phyloP scores from a whole-genome alignment of 2,329 filamentous ascomycete genomes.

The Colletotrichum magnum region DNA sequence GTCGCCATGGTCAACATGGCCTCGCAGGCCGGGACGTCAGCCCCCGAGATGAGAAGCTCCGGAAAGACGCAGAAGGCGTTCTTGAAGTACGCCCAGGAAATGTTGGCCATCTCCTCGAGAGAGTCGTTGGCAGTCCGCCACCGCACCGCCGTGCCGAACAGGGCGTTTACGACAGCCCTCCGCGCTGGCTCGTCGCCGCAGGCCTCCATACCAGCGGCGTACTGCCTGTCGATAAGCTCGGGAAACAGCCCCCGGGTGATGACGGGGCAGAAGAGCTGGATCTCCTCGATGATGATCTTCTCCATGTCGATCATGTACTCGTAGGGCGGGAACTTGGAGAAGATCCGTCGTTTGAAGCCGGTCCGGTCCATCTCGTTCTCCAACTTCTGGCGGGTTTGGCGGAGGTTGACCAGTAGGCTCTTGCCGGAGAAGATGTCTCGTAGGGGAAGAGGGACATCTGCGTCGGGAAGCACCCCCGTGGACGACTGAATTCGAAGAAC shows the following conservation, averaged over 20 bases:
- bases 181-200: slow-evolving; percentile 7
- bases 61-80: slow-evolving; percentile 31
- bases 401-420: not conserved
- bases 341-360: slow-evolving; percentile 1
- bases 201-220: not conserved
- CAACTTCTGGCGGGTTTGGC: not conserved
- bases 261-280: slow-evolving; percentile 25
- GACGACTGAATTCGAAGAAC: not conserved
- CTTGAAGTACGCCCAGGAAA: slow-evolving; percentile 35
- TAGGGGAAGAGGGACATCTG: not conserved
- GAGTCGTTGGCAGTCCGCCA: slow-evolving; percentile 33
- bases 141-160: slow-evolving; percentile 21
- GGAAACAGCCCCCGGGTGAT: slow-evolving; percentile 17
- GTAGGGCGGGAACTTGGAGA: slow-evolving; percentile 10
- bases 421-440: not conserved
- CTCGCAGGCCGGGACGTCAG: slow-evolving; percentile 15
- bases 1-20: slow-evolving; percentile 31
- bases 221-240: slow-evolving; percentile 12
- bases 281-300: slow-evolving; percentile 16
- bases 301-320: slow-evolving; percentile 23
- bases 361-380: slow-evolving; percentile 1
- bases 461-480: no score
- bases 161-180: slow-evolving; percentile 23
- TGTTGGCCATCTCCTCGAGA: slow-evolving; percentile 2
- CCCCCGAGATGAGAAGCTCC: slow-evolving; percentile 15